Conservation (phyloP, 2,329 filamentous ascomycete species). For the Diaporthe australafricana region DNA sequence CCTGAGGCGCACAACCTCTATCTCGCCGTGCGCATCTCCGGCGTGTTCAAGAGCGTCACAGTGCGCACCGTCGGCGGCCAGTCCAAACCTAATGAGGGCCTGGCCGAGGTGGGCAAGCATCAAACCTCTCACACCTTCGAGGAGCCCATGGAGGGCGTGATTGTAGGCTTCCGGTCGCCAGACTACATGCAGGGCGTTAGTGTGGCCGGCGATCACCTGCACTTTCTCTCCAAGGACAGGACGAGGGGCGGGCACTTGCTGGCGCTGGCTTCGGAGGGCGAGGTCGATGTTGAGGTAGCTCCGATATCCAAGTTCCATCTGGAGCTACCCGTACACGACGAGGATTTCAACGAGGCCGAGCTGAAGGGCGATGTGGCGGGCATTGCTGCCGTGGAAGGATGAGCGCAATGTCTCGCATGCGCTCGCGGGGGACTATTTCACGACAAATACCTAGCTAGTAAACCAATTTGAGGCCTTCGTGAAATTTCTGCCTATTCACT, state of each 20-base stretch:
- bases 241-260: conserved; percentile 48
- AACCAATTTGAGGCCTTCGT: not conserved
- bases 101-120: conserved; percentile 44
- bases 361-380: conserved; percentile 44
- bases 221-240: conserved; percentile 49
- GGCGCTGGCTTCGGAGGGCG: conserved; percentile 44
- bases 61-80: conserved; percentile 49
- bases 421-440: not conserved
- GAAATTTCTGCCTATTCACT: not conserved
- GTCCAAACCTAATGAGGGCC: conserved; percentile 42
- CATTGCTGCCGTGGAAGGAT: conserved; percentile 48
- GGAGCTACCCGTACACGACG: conserved; percentile 48
- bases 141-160: conserved; percentile 42
- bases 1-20: conserved; percentile 46
- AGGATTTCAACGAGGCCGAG: conserved; percentile 47
- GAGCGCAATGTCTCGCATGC: not conserved
- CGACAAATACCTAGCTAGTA: not conserved
- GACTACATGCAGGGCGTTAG: conserved; percentile 48
- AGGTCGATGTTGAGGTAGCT: conserved; percentile 45
- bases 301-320: conserved; percentile 46
- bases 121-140: conserved; percentile 46
- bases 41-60: conserved; percentile 44
- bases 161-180: conserved; percentile 49
- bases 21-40: conserved; percentile 46
- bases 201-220: conserved; percentile 49